Base-by-base conservation (phyloP, 805 yeast genomes). In the Saccharomycopsis olivae region DNA sequence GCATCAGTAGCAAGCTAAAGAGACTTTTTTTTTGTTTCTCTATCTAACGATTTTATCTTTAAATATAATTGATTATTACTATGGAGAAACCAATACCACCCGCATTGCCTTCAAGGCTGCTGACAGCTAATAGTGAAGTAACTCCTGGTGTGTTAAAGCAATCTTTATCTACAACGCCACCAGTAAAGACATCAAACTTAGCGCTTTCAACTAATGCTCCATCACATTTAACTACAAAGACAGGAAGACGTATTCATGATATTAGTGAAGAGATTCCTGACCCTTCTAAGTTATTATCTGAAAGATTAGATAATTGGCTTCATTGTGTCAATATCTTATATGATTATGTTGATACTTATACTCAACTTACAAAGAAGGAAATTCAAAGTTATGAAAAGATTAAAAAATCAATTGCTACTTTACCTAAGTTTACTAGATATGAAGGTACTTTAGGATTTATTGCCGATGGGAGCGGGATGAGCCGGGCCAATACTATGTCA, bases 221-320 rank as follows among this genome's bases (percentile, higher is more conserved):
- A n/a, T n/a, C n/a, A n/a, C n/a, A n/a, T n/a, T n/a, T n/a, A n/a
- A n/a, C n/a, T n/a, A n/a, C n/a, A n/a, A n/a, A n/a, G n/a, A n/a
- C n/a, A n/a, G n/a, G n/a, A n/a, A 23, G 10, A 18, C n/a, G 29
- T 16, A 35, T 33, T 18, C 48, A 45, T 28, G 46, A 45, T 29
- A 41, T 45, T 28, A 39, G 41, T 36, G 48, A 45, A 27, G 35
- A 45, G 3, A 36, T 45, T 25, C 48, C 48, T 2, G 48, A 45
- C 23, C 46, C 48, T 5, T 37, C 40, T 4, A 28, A 29, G 3
- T 14, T 45, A 24, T 31, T 45, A 8, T 35, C 41, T 5, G 30
- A 38, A 15, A 14, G 48, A 20, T 34, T 45, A 18, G 40, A 39
- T 35, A 38, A 45, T 13, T 45, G 46, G 43, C 11, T 34, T 6